Percentiles rank a stretch among this genome's conserved stretches.
Conservation (phyloP, 1,139 yeast genomes). For the Eremothecium gossypii region DNA sequence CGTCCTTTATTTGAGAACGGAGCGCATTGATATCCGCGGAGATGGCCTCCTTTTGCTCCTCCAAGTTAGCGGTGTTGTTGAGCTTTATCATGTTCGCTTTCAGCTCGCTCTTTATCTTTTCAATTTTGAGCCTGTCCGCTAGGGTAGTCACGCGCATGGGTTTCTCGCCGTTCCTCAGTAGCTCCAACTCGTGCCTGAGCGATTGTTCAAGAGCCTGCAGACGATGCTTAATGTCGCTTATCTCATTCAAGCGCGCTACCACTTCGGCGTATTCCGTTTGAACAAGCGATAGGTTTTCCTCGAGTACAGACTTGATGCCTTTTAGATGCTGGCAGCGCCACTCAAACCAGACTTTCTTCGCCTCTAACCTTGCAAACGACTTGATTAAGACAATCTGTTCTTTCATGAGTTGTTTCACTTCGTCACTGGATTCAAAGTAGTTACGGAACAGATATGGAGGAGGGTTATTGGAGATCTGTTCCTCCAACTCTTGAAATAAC, state of each 20-base stretch:
- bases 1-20: constrained; percentile 11
- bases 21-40: constrained; percentile 9
- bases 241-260: constrained; percentile 29
- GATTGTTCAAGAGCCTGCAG: constrained; percentile 40
- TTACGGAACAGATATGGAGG: constrained; percentile 21
- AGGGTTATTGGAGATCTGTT: constrained; percentile 29
- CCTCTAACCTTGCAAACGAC: constrained; percentile 21
- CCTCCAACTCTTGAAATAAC: constrained; percentile 40
- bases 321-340: constrained; percentile 28
- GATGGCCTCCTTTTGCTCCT: constrained; percentile 8
- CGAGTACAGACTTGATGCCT: constrained; percentile 26
- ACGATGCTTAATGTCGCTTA: constrained; percentile 35
- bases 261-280: constrained; percentile 37
- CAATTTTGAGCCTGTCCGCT: constrained; percentile 8
- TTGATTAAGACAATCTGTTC: constrained; percentile 20
- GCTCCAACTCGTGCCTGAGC: constrained; percentile 40
- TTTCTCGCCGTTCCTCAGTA: constrained; percentile 31
- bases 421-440: constrained; percentile 15
- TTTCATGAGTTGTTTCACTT: constrained; percentile 13
- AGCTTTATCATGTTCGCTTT: constrained; percentile 13
- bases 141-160: constrained; percentile 4
- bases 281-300: constrained; percentile 43
- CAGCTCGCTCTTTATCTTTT: constrained; percentile 14
- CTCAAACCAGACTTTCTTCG: constrained; percentile 26
- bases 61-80: constrained; percentile 10